phyloP scores from a whole-genome alignment of 2,329 filamentous ascomycete genomes.

The Fulvia fulva region DNA sequence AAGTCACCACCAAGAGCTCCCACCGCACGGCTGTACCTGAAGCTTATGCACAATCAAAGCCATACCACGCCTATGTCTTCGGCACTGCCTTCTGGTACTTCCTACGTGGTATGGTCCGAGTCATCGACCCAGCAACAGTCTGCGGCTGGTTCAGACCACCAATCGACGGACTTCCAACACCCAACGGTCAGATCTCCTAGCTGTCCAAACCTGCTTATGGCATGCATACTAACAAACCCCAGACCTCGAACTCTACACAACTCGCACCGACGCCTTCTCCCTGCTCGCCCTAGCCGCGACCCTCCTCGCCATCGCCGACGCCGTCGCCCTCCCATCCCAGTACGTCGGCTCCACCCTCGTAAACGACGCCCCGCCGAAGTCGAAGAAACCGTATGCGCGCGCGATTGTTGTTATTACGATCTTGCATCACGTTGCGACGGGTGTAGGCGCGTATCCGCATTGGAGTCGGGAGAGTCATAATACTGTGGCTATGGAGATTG shows the following conservation, averaged over 20 bases:
- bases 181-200: constrained; percentile 23
- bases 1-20: neutral
- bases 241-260: constrained; percentile 38
- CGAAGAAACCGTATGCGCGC: constrained; percentile 32
- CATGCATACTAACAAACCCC: neutral
- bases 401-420: constrained; percentile 32
- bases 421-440: constrained; percentile 35
- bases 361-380: constrained; percentile 6
- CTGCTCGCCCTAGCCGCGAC: constrained; percentile 32
- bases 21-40: neutral
- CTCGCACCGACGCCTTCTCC: constrained; percentile 35
- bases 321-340: constrained; percentile 26
- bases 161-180: constrained; percentile 19
- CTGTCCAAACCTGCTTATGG: neutral
- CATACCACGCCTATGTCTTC: constrained; percentile 30
- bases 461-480: constrained; percentile 31
- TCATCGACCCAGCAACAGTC: constrained; percentile 34
- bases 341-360: constrained; percentile 22
- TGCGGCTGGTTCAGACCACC: constrained; percentile 35
- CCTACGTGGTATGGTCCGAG: constrained; percentile 30
- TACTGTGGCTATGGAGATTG: constrained; percentile 35
- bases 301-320: constrained; percentile 32
- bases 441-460: constrained; percentile 32
- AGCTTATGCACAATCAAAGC: constrained; percentile 17
- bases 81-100: constrained; percentile 37